Evolutionary conservation across 192 early-diverging fungal species (phyloP), one percentile per base, ranked within the genome.

Genomic region (Umbelopsis vinacea): DNA sequence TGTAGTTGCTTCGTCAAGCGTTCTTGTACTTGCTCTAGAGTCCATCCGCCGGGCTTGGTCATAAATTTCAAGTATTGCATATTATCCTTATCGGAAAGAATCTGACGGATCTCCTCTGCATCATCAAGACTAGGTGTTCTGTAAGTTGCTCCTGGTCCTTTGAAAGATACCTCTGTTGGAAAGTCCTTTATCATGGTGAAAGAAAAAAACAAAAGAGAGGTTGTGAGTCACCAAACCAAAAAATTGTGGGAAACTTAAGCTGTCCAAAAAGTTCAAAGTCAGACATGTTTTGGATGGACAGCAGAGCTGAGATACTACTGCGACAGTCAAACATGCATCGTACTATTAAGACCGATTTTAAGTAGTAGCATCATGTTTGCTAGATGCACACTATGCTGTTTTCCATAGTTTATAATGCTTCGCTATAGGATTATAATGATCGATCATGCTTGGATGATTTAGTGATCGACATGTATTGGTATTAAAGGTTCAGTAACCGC

Each of bases 21-120:
- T 63, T 63, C 29, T 63, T 35, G 57, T 2, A 63, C 57, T 63
- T 63, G 57, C 57, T 63, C 29, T 7, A n/a, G 29, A 19, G 57
- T 63, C 57, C 57, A 63, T 4, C 57, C 57, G 17, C 57, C 57
- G 3, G 57, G 57, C 37, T 63, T 63, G 26, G 57, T 63, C 57
- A 63, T 63, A 33, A 63, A 63, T 19, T 63, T 29, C 26, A 63
- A n/a, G 33, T 63, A 63, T 17, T n/a, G 26, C 57, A 63, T 63
- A 37, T 11, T 63, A 38, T 63, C 57, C 5, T 37, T 29, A 37
- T 63, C 57, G 12, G 57, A 63, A 19, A 63, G 33, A 9, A 63
- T 63, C 5, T 10, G 35, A 37, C 57, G 26, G 17, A 63, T 63
- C 14, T 63, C 57, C 29, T 22, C 24, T 4, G 57, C 33, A 63